Conservation (phyloP, 495 filamentous ascomycete genomes). For the Xylaria grammica region DNA sequence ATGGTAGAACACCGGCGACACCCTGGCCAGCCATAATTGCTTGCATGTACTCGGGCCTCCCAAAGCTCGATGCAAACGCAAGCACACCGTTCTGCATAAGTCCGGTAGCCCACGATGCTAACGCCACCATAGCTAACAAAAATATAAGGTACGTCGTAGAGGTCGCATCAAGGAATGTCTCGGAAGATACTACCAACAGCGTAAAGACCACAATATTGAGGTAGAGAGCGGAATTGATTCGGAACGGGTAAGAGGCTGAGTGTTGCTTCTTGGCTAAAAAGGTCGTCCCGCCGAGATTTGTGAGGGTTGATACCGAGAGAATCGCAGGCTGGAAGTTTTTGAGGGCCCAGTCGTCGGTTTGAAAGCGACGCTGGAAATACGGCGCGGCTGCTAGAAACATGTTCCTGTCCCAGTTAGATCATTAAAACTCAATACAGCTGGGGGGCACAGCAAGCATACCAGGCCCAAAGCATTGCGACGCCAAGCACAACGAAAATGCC, state of each 20-base stretch:
- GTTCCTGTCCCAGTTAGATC: conserved; percentile 68
- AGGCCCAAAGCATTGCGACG: conserved; percentile 94
- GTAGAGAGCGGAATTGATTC: conserved; percentile 74
- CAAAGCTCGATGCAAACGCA: conserved; percentile 86
- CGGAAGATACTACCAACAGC: conserved; percentile 79
- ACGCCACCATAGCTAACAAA: conserved; percentile 81
- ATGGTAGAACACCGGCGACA: conserved; percentile 88
- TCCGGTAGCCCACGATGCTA: conserved; percentile 76
- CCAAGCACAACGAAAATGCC: conserved; percentile 84
- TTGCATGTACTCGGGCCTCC: conserved; percentile 84
- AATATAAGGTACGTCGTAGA: conserved; percentile 76
- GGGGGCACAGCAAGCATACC: conserved; percentile 60
- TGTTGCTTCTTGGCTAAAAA: conserved; percentile 79
- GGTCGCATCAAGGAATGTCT: conserved; percentile 63
- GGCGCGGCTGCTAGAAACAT: conserved; percentile 97
- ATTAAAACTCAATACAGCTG: conserved; percentile 7
- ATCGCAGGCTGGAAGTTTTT: conserved; percentile 87
- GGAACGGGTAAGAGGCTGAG: conserved; percentile 80
- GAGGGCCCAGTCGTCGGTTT: conserved; percentile 69
- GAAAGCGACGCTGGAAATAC: conserved; percentile 88
- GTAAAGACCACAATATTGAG: conserved; percentile 75
- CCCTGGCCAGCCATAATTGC: conserved; percentile 96
- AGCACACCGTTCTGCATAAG: conserved; percentile 95
- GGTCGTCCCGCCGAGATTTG: conserved; percentile 74
- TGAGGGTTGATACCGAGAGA: conserved; percentile 80